Evolutionary conservation across 2,329 filamentous ascomycete species (phyloP).

Genomic region (Aspergillus sp.): DNA sequence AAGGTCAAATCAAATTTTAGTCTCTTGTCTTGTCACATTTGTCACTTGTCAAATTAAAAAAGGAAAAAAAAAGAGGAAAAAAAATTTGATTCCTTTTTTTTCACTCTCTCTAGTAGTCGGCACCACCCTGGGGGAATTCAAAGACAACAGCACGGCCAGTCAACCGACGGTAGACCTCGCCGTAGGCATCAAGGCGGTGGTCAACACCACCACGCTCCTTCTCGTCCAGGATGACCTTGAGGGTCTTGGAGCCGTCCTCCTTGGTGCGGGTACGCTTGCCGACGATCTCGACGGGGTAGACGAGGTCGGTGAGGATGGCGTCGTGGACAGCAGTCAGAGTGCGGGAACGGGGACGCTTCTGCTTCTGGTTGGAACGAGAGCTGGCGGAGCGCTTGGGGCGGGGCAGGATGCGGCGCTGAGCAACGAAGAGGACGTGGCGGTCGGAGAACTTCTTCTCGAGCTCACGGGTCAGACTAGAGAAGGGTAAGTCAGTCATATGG

Average conservation of each 20-base stretch:
- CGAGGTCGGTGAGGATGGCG: constrained; percentile 94
- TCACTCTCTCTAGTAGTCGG: constrained; percentile 71
- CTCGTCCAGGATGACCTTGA: constrained; percentile 99
- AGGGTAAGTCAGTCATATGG: constrained; percentile 6
- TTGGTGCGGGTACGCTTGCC: constrained; percentile 98
- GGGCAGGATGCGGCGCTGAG: constrained; percentile 96
- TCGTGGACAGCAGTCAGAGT: constrained; percentile 99
- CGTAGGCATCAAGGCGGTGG: constrained; percentile 99
- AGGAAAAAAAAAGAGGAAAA: constrained; percentile 23
- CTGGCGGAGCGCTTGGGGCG: constrained; percentile 98
- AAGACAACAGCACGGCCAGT: constrained; percentile 96
- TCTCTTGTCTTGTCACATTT: not conserved
- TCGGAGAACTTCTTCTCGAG: constrained; percentile 99
- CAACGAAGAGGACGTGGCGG: constrained; percentile 98
- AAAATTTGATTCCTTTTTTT: constrained; percentile 23
- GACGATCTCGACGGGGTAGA: constrained; percentile 99
- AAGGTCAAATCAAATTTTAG: constrained; percentile 4
- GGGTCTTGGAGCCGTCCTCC: constrained; percentile 96
- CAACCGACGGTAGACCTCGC: constrained; percentile 97
- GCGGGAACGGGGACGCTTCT: constrained; percentile 97
- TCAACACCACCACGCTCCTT: constrained; percentile 99
- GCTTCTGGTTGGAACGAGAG: constrained; percentile 92
- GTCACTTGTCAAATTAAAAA: not conserved
- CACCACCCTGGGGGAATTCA: constrained; percentile 90
- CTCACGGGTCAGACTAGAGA: constrained; percentile 88